Conservation (phyloP, 345 rosid genomes). For the Dimocarpus longan region DNA sequence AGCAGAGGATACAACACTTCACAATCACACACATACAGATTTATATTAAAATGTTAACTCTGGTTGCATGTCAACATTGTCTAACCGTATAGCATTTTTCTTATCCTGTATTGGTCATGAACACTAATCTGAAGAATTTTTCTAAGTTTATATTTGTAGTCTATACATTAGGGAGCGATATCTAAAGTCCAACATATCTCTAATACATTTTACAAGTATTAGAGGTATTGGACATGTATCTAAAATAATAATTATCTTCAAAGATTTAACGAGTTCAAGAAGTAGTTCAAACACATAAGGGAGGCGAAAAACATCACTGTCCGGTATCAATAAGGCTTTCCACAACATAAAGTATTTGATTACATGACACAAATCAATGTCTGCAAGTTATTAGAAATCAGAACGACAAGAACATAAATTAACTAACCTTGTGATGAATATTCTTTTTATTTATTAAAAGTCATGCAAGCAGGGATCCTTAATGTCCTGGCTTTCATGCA, state of each 20-base stretch:
- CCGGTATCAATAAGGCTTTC: background rate
- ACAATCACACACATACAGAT: background rate
- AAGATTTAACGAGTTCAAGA: background rate
- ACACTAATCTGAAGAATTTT: background rate
- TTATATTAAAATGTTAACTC: slow-evolving; percentile 1
- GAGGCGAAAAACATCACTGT: background rate
- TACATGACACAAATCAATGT: background rate
- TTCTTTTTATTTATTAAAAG: background rate
- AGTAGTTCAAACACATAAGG: background rate
- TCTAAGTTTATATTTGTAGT: background rate
- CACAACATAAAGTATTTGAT: background rate
- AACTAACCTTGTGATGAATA: background rate
- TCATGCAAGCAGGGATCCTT: background rate
- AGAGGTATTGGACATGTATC: background rate
- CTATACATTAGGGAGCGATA: background rate
- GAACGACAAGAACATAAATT: background rate
- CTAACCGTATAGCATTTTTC: background rate
- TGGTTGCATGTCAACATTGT: background rate
- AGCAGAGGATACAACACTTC: background rate
- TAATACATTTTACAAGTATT: background rate
- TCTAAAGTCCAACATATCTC: background rate
- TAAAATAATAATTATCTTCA: background rate
- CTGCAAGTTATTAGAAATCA: background rate
- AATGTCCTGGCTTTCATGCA: background rate
- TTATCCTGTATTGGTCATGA: background rate